phyloP scores from a whole-genome alignment of 805 yeast species.

The Pichia heedii region DNA sequence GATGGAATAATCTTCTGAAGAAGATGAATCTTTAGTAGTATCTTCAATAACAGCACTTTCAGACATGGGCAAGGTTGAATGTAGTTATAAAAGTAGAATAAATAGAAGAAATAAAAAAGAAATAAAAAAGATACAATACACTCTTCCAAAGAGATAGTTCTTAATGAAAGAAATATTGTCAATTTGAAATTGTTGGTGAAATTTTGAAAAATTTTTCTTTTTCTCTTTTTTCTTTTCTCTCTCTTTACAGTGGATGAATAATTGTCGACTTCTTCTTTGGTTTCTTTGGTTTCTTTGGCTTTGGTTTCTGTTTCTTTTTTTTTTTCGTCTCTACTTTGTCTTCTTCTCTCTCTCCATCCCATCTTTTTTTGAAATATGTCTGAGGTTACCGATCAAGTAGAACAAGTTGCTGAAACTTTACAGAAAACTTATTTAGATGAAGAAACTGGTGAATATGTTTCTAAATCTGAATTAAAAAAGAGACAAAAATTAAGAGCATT shows the following conservation, averaged over 20 bases:
- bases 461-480: conserved; percentile 92
- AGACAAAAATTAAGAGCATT: conserved; percentile 82
- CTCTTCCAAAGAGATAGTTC: too few species aligned
- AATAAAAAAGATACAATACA: too few species aligned
- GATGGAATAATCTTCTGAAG: conserved; percentile 24
- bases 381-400: conserved; percentile 32
- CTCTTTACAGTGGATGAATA: too few species aligned
- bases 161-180: too few species aligned
- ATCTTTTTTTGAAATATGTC: neutral
- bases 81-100: too few species aligned
- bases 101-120: too few species aligned
- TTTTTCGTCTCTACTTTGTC: neutral
- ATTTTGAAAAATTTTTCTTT: too few species aligned
- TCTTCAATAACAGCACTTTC: neutral
- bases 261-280: too few species aligned
- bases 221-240: too few species aligned
- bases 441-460: conserved; percentile 92
- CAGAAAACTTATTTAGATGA: conserved; percentile 79
- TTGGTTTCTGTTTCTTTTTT: neutral
- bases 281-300: too few species aligned
- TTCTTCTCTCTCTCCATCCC: neutral
- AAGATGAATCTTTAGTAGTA: neutral
- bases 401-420: conserved; percentile 56
- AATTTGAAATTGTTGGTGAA: too few species aligned
- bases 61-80: too few species aligned